Percentiles rank a stretch among this genome's conserved stretches.
Evolutionary conservation across 1,284 basidiomycete species (phyloP).

Genomic region (Ganoderma leucocontextum): DNA sequence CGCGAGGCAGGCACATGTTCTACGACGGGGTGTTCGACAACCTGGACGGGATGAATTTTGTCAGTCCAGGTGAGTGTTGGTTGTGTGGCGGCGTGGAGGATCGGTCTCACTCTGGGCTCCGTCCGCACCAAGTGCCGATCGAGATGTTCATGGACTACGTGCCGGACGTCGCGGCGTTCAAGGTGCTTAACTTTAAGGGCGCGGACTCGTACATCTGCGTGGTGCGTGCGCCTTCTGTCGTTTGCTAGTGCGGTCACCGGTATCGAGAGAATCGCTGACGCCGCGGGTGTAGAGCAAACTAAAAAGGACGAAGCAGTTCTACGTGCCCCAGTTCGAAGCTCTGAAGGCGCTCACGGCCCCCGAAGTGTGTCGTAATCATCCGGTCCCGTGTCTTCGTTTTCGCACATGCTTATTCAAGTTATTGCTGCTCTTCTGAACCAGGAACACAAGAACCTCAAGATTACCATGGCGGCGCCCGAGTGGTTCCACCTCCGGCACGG

Average conservation of each 20-base stretch:
- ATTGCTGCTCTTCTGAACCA: conserved; percentile 34
- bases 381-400: neutral
- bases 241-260: neutral
- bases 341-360: conserved; percentile 62
- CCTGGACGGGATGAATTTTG: conserved; percentile 67
- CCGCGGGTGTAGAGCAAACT: conserved; percentile 59
- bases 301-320: conserved; percentile 67
- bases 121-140: conserved; percentile 38
- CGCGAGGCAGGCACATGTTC: conserved; percentile 55
- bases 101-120: conserved; percentile 21
- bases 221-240: conserved; percentile 40
- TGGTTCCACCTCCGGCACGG: conserved; percentile 83
- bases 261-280: conserved; percentile 38
- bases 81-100: neutral
- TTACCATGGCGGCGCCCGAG: conserved; percentile 79
- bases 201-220: conserved; percentile 60
- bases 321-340: conserved; percentile 67
- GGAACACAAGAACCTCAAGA: conserved; percentile 74
- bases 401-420: conserved; percentile 15
- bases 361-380: conserved; percentile 49
- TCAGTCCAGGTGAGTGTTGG: conserved; percentile 56
- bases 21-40: conserved; percentile 69
- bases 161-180: conserved; percentile 53
- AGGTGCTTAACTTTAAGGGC: conserved; percentile 49
- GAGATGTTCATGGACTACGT: conserved; percentile 53